A percentile compares a stretch with the other conserved stretches of the same genome.
These are phyloP conservation scores for Apiospora koreana DNA, from an alignment of 2,329 filamentous ascomycete genomes.

Conservation along the genomic window DNA sequence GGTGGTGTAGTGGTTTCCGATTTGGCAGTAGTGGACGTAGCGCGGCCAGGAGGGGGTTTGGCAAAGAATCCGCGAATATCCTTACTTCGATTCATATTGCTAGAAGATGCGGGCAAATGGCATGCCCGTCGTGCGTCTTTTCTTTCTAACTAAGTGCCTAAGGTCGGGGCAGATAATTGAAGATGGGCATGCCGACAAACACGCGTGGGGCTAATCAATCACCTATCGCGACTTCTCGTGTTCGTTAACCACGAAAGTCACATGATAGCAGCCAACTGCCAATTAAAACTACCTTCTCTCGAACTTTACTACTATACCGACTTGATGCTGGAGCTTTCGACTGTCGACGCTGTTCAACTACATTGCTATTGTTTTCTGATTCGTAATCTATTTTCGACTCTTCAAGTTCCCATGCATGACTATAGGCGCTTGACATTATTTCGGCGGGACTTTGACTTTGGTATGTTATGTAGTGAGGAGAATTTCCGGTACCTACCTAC, in stretches of 20 bases:
- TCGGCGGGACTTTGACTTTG: neutral
- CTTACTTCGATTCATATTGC: constrained; percentile 24
- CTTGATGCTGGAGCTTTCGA: too few species aligned
- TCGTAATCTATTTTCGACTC: neutral
- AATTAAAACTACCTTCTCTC: neutral
- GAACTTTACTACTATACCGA: neutral
- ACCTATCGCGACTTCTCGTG: constrained; percentile 7
- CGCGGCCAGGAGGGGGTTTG: constrained; percentile 16
- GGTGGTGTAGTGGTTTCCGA: constrained; percentile 20
- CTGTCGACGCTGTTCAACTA: too few species aligned
- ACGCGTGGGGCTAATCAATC: neutral
- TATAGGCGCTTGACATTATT: neutral
- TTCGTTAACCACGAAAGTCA: constrained; percentile 3
- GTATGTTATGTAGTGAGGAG: neutral
- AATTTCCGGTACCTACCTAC: neutral
- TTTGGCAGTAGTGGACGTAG: constrained; percentile 18
- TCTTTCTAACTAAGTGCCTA: neutral
- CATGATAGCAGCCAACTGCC: neutral
- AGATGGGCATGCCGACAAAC: neutral
- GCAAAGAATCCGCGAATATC: constrained; percentile 35
- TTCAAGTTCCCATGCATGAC: neutral
- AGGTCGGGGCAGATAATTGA: neutral
- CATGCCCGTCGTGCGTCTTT: neutral
- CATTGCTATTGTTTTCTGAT: neutral
- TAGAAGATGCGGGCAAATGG: neutral